These are phyloP conservation scores for Oxalis stricta DNA, from an alignment of 441 rosid genomes.

Conservation along the genomic window DNA sequence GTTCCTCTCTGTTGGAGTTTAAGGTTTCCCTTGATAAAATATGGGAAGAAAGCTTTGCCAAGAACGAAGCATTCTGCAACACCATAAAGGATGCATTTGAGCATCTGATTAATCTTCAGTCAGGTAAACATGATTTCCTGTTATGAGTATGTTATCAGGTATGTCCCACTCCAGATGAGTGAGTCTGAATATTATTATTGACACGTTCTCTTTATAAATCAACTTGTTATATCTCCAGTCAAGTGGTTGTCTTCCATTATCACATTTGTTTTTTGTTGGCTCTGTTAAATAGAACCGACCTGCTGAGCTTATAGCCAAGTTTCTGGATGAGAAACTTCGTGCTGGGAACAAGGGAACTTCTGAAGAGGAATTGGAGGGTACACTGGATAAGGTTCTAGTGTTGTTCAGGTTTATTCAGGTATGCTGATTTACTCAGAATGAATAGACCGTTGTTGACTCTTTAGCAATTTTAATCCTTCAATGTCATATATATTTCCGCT, in stretches of 20 bases:
- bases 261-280: no score
- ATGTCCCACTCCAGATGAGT: no score
- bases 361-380: constrained; percentile 97
- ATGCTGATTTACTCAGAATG: constrained; percentile 7
- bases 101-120: constrained; percentile 88
- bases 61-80: constrained; percentile 81
- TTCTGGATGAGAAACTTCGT: constrained; percentile 96
- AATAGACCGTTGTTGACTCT: neutral
- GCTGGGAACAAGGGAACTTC: constrained; percentile 99
- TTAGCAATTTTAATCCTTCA: no score
- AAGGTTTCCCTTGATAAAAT: constrained; percentile 78
- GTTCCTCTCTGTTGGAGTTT: constrained; percentile 75
- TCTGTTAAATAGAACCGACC: constrained; percentile 66
- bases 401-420: constrained; percentile 98
- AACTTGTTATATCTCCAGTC: no score
- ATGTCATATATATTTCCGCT: neutral
- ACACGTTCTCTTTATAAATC: no score
- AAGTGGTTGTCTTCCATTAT: no score
- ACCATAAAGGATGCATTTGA: constrained; percentile 95
- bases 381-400: constrained; percentile 91
- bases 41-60: constrained; percentile 90
- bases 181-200: no score
- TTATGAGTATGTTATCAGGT: no score
- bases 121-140: no score
- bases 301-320: constrained; percentile 95